Conservation (phyloP, 2,329 filamentous ascomycete species). For the Periconia digitata region DNA sequence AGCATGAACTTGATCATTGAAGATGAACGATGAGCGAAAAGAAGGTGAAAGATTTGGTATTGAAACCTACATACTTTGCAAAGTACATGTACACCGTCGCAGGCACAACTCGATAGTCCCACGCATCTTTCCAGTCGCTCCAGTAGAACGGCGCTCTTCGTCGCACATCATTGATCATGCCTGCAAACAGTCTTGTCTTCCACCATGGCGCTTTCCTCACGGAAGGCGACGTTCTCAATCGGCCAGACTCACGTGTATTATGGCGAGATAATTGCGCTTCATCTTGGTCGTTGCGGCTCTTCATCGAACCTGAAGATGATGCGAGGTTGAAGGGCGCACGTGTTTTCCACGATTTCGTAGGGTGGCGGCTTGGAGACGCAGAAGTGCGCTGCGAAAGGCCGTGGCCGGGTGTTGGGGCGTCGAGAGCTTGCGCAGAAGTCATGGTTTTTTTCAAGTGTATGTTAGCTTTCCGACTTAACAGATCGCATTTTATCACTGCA, state of each 20-base stretch:
- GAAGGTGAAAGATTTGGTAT: background rate
- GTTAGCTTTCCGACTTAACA: background rate
- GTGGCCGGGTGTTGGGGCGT: conserved; percentile 19
- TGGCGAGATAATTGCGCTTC: conserved; percentile 16
- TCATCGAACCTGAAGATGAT: background rate
- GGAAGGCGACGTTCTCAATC: conserved; percentile 9
- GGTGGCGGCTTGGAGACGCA: conserved; percentile 16
- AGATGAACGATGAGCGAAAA: background rate
- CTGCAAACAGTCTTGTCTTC: conserved; percentile 72
- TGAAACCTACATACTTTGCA: conserved; percentile 67
- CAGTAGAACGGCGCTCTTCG: conserved; percentile 74
- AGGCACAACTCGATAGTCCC: conserved; percentile 86
- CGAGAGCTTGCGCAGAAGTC: conserved; percentile 22
- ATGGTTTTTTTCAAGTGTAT: conserved; percentile 9
- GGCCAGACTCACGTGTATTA: conserved; percentile 17
- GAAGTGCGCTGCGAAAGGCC: conserved; percentile 18
- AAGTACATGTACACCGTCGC: conserved; percentile 94
- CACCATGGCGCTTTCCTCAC: conserved; percentile 60
- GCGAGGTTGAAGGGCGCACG: background rate
- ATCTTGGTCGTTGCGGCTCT: conserved; percentile 22
- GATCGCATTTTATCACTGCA: too few species aligned
- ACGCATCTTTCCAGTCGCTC: conserved; percentile 84
- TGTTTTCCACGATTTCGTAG: background rate
- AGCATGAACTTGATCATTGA: background rate
- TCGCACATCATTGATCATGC: conserved; percentile 77